Percentiles rank a stretch among this genome's conserved stretches.
Conservation (phyloP, 805 yeast genomes). For the Scheffersomyces stipitis region DNA sequence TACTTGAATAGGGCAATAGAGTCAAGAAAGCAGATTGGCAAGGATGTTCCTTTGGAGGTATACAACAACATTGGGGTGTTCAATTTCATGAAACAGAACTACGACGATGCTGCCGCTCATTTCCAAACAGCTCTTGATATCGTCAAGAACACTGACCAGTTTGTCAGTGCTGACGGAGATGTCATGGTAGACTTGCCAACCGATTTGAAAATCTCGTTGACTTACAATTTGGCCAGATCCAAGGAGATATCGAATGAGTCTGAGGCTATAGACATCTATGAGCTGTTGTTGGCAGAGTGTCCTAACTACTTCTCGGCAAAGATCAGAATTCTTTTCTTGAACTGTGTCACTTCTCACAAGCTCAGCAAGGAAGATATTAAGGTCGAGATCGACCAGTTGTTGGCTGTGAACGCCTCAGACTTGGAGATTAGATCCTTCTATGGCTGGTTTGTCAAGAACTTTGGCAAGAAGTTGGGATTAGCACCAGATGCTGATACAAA, state of each 20-base stretch:
- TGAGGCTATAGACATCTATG: slow-evolving; percentile 49
- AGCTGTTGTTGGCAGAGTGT: slow-evolving; percentile 51
- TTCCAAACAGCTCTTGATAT: slow-evolving; percentile 52
- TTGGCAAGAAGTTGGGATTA: slow-evolving; percentile 50
- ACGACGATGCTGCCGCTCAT: slow-evolving; percentile 53
- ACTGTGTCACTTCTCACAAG: slow-evolving; percentile 44
- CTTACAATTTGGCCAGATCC: slow-evolving; percentile 77
- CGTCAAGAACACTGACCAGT: slow-evolving; percentile 25
- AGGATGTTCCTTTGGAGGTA: slow-evolving; percentile 56
- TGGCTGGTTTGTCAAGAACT: slow-evolving; percentile 80
- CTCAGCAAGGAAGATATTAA: slow-evolving; percentile 46
- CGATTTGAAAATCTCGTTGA: slow-evolving; percentile 32
- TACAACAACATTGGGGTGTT: slow-evolving; percentile 85
- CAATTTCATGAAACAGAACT: slow-evolving; percentile 63
- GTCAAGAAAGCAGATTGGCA: slow-evolving; percentile 38
- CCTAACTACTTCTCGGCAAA: slow-evolving; percentile 78
- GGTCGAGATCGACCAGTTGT: slow-evolving; percentile 53
- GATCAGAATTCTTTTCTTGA: slow-evolving; percentile 65
- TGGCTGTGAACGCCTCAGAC: slow-evolving; percentile 56
- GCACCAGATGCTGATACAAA: slow-evolving; percentile 63
- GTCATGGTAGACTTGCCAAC: slow-evolving; percentile 19
- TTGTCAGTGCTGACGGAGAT: slow-evolving; percentile 44
- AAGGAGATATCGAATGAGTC: slow-evolving; percentile 45
- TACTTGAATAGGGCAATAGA: slow-evolving; percentile 63
- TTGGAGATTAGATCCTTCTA: slow-evolving; percentile 86